A percentile compares a stretch with the other conserved stretches of the same genome.
Conservation (phyloP, 345 rosid genomes). For the Dipteronia sinensis region DNA sequence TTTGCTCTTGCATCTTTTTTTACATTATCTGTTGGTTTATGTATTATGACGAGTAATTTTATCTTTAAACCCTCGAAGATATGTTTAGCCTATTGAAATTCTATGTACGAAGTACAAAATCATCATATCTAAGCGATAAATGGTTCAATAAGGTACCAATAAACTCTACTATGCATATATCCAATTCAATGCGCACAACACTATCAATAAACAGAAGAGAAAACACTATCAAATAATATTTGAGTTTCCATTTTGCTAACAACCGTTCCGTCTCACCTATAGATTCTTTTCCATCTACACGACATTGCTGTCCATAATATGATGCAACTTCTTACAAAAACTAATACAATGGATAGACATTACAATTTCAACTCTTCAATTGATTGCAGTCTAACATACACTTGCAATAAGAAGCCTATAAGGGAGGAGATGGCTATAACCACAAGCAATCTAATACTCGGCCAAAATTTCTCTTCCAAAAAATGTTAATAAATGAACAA, state of each 20-base stretch:
- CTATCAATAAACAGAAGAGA: background rate
- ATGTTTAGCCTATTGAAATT: background rate
- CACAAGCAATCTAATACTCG: background rate
- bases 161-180: background rate
- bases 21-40: background rate
- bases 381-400: background rate
- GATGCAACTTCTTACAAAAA: background rate
- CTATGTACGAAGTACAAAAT: background rate
- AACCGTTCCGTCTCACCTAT: background rate
- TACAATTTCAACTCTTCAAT: background rate
- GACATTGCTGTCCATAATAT: background rate
- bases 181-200: too few relatives aligned
- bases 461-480: constrained; percentile 18
- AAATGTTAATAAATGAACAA: background rate
- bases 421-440: background rate
- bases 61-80: background rate
- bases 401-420: background rate
- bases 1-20: background rate
- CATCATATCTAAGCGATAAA: background rate
- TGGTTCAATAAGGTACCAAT: background rate
- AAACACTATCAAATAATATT: background rate
- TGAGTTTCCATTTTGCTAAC: background rate
- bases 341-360: background rate
- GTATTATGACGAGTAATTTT: background rate
- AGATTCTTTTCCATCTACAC: constrained; percentile 6